Evolutionary conservation across 179 eudicot genomes (phyloP), one percentile per base, ranked within the genome.

Genomic region (Vitellaria paradoxa): DNA sequence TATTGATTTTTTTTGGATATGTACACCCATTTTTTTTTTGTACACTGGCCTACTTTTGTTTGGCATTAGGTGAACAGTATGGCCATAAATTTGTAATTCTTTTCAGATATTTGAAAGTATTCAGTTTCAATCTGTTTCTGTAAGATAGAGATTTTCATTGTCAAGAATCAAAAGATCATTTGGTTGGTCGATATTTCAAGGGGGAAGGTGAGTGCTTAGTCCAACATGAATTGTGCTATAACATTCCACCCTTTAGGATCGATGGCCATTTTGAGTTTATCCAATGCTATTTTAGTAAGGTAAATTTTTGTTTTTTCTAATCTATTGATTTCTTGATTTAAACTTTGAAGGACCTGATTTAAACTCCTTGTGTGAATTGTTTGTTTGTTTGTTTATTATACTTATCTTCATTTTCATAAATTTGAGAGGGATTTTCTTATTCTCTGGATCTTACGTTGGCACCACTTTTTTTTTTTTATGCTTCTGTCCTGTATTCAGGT

Each of bases 291-390:
- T 66, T 20, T 42, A 66, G 3, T 15, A 66, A 5, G 21, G 12
- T 30, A 66, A 18, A 5, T 66, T 66, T 2, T 12, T 66, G 47
- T 30, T 30, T 30, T 30, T 42, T 65, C 68, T 13, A 14, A 23
- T 45, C 68, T 65, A 7, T 47, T 46, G 46, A 11, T 47, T 46
- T 68, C 30, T 46, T 68, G 24, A 18, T 42, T 46, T n/a, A 4
- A 18, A 13, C 17, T 46, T 68, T 6, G 10, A 9, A 55, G 52
- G 49, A 15, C 6, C 15, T 50, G 40, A 59, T 18, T 23, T 59
- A 59, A 59, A 37, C n/a, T 69, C 72, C 72, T 69, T 49, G 73
- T 7, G 17, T 47, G 10, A 20, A 69, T 69, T 11, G 59, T 30
- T 30, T 30, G 37, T 30, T 30, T 30, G 37, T 30, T 30, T 30